Base-by-base conservation (phyloP, 2,329 filamentous ascomycete genomes). In the Bipolaris cookei region DNA sequence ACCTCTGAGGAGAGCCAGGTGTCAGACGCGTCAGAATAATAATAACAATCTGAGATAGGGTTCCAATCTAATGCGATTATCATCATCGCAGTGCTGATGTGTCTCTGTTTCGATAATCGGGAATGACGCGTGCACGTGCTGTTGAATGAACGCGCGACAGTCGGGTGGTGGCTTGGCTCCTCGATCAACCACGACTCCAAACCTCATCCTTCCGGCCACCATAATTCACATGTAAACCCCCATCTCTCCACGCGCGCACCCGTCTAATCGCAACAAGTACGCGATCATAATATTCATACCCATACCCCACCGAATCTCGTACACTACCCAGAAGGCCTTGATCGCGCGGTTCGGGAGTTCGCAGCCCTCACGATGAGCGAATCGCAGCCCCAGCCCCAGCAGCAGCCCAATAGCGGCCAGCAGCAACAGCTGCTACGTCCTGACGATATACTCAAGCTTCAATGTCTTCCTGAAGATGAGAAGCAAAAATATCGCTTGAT, bases 401-500 rank as follows among this genome's bases (percentile, higher is more conserved):
- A 70, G 56, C 67, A 69, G 35, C 58, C 67, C 25, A 69, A 61
- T 51, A 64, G 54, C 56, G 58, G 57, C 48, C 63, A 65, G 37
- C 64, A 67, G 50, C 58, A 60, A 32, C 66, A 69, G 50, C 59
- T 75, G 34, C 64, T 76, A 38, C 73, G 70, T 16, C 63, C 72
- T 7, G 74, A 76, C 23, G 74, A 76, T 47, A 67, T 76, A 6
- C 65, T 70, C 10, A 75, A 70, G 62, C 69, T 76, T 2, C 64
- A 68, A 37, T 69, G 67, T 45, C 76, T 88, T 28, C 81, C 75
- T 58, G 82, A 84, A 7, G 75, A 81, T 46, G 80, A 84, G 64
- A 87, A 86, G 74, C 73, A 79, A 42, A 81, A 84, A 62, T 86
- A 86, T 66, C 82, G 82, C 55, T 75, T 79, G 46, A 77, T 82